Base-by-base conservation (phyloP, 192 early-diverging fungal genomes). In the Borealophlyctis nickersoniae region DNA sequence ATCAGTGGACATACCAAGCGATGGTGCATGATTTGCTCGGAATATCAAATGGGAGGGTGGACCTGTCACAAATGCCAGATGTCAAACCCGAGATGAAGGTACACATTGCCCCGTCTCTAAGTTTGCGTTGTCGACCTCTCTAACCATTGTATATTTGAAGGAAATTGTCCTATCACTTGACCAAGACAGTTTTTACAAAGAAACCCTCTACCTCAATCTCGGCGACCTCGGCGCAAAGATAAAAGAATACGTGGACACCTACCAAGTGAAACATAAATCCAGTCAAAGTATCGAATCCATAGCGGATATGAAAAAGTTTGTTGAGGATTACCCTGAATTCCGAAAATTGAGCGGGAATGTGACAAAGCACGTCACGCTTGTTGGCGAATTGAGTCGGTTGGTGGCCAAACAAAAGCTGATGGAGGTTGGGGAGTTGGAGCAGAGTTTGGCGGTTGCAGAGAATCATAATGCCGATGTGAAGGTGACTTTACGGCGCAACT, bases 1-100 rank as follows among this genome's bases (percentile, higher is more conserved):
- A 86, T 11, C 96, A 96, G 68, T 99, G 96, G 96, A 99, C 94
- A 3, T 99, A 99, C 67, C 95, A 99, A 65, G 95, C 96, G 2
- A 93, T 99, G 90, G 90, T 97, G 5, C 92, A 99, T 72, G 96
- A 98, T 62, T 76, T 95, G 56, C 82, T 98, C 52, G 96, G 96
- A 0, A 94, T 99, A 49, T 77, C 75, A 51, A 96, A 98, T 67
- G 93, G 94, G 31, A 77, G 94, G 32, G 92, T 99, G 1, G 93
- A 98, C 69, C 78, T 99, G 66, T 88, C 91, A 2, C 66, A 78
- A n/a, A 84, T 98, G 7, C 88, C 93, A 3, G 78, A 73, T n/a
- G 84, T 92, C 35, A 77, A 88, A 5, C 81, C 84, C 0, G 96
- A 99, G 66, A 66, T 92, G 35, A 91, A 89, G 79, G 88, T 89